Conservation (phyloP, 164 flowering plant species). For the Saururus chinensis region DNA sequence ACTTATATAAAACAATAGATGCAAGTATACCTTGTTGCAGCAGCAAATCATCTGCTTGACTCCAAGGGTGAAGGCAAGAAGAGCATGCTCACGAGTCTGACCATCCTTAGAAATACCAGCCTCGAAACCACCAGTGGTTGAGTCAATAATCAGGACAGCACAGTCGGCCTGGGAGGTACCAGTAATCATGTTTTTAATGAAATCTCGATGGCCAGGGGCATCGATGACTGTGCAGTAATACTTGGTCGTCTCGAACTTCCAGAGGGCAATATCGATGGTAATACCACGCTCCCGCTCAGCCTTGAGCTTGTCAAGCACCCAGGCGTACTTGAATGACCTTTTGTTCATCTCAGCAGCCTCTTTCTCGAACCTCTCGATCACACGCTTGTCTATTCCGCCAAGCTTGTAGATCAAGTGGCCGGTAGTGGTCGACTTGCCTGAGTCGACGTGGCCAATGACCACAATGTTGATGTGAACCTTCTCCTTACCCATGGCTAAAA, state of each 20-base stretch:
- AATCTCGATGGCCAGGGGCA: conserved; percentile 12
- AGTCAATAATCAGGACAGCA: conserved; percentile 37
- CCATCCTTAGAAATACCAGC: conserved; percentile 90
- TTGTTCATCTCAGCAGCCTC: conserved; percentile 13
- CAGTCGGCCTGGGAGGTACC: conserved; percentile 18
- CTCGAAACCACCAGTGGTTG: conserved; percentile 86
- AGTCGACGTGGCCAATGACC: conserved; percentile 13
- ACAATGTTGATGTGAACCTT: conserved; percentile 26
- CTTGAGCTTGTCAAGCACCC: conserved; percentile 28
- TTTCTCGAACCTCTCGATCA: conserved; percentile 10
- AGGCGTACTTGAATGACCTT: conserved; percentile 15
- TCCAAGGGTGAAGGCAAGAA: conserved; percentile 74
- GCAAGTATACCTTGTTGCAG: conserved; percentile 55
- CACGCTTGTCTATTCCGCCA: conserved; percentile 28
- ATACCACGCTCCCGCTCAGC: conserved; percentile 22
- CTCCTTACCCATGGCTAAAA: conserved; percentile 28
- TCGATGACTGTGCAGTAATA: conserved; percentile 12
- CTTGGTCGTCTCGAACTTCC: conserved; percentile 12
- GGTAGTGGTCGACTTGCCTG: conserved; percentile 34
- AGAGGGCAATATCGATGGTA: conserved; percentile 9
- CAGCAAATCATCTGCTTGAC: conserved; percentile 84
- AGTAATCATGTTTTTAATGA: conserved; percentile 9
- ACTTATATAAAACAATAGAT: neutral
- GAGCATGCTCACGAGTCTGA: conserved; percentile 82
- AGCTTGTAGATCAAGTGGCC: conserved; percentile 35